These are phyloP conservation scores for Phlebopus sp. DNA, from an alignment of 1,284 basidiomycete genomes.

Conservation along the genomic window DNA sequence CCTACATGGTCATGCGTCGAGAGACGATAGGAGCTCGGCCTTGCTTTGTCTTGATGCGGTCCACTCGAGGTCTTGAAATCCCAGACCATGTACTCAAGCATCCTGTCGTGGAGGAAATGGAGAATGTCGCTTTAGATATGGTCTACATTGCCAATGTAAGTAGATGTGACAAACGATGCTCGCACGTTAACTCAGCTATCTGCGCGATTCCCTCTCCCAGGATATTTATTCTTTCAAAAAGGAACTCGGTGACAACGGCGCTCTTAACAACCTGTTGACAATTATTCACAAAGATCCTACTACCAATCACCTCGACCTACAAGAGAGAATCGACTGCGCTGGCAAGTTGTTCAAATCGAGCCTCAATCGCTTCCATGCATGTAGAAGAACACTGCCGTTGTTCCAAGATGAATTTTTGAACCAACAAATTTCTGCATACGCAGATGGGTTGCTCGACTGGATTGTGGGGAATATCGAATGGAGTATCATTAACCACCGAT, in stretches of 20 bases:
- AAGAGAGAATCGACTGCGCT: conserved; percentile 6
- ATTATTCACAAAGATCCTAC: conserved; percentile 8
- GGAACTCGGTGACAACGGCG: conserved; percentile 26
- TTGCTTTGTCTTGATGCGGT: conserved; percentile 29
- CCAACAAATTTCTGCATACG: conserved; percentile 19
- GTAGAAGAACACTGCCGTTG: conserved; percentile 20
- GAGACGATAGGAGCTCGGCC: conserved; percentile 29
- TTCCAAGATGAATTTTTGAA: conserved; percentile 14
- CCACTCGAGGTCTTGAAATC: conserved; percentile 27
- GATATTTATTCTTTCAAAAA: conserved; percentile 32
- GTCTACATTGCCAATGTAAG: conserved; percentile 29
- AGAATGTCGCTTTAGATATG: conserved; percentile 26
- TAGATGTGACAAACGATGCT: background rate
- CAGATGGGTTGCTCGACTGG: conserved; percentile 30
- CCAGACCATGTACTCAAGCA: conserved; percentile 22
- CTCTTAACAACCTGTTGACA: conserved; percentile 10
- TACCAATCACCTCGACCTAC: conserved; percentile 6
- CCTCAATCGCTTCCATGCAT: conserved; percentile 21
- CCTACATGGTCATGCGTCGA: conserved; percentile 28
- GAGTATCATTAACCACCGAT: conserved; percentile 28
- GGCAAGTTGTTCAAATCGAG: conserved; percentile 13
- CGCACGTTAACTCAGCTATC: background rate
- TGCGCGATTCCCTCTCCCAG: conserved; percentile 9
- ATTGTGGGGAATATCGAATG: conserved; percentile 27
- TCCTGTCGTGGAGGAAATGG: conserved; percentile 26